Conservation (phyloP, 1,139 yeast genomes). For the Suhomyces bribrorum region DNA sequence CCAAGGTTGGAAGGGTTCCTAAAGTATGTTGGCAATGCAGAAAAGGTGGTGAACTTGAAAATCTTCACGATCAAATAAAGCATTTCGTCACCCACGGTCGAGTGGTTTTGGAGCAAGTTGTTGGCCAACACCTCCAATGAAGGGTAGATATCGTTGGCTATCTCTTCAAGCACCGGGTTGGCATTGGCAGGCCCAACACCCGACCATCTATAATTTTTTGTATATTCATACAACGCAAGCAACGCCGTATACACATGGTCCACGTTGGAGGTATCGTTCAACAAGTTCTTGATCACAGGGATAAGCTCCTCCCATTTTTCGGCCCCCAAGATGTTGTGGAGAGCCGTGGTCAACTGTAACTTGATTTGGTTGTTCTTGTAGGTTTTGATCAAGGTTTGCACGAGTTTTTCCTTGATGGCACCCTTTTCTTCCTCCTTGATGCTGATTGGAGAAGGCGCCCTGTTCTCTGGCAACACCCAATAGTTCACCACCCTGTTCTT, state of each 20-base stretch:
- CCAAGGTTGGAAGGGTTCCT: conserved; percentile 53
- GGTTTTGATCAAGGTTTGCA: conserved; percentile 45
- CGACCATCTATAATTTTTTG: conserved; percentile 59
- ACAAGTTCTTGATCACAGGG: conserved; percentile 37
- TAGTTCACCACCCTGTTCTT: conserved; percentile 61
- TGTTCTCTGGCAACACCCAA: conserved; percentile 54
- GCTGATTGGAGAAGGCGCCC: conserved; percentile 24
- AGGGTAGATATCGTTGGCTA: conserved; percentile 55
- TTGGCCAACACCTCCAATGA: conserved; percentile 51
- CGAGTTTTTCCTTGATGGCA: conserved; percentile 51
- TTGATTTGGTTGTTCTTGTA: conserved; percentile 36
- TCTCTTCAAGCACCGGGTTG: conserved; percentile 49
- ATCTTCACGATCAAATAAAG: conserved; percentile 62
- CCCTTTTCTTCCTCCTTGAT: conserved; percentile 53
- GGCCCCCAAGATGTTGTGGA: conserved; percentile 43
- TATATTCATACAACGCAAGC: conserved; percentile 55
- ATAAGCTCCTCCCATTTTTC: conserved; percentile 51
- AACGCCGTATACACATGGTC: conserved; percentile 61
- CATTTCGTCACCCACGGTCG: conserved; percentile 51
- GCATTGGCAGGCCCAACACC: conserved; percentile 46
- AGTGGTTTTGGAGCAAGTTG: conserved; percentile 32
- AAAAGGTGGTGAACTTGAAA: conserved; percentile 62
- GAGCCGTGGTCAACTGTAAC: conserved; percentile 45
- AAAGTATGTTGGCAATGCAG: conserved; percentile 60
- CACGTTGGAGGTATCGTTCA: conserved; percentile 45